Base-by-base conservation (phyloP, 73 alveolate genomes). In the Paramecium octaurelia region DNA sequence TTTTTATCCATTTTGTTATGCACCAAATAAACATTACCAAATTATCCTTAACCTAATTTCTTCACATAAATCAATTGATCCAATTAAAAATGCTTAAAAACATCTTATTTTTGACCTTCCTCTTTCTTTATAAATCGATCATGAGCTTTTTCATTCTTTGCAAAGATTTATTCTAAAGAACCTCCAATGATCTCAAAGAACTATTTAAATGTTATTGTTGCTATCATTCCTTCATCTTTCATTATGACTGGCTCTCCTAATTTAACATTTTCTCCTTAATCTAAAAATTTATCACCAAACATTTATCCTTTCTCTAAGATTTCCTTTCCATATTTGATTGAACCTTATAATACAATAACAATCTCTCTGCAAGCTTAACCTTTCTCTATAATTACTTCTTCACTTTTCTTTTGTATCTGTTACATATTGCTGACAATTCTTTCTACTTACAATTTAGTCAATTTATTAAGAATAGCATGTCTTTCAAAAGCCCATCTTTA, bases 21-120 rank as follows among this genome's bases (percentile, higher is more conserved):
- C 0, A 77, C 96, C 24, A 93, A 68, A 93, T 85, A 92, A 9
- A 93, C 96, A 29, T 42, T 92, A 2, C 96, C 96, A 92, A 92
- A 93, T 85, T 86, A 77, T 18, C 96, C 96, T 75, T 60, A 24
- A 2, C 96, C 96, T 27, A 93, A 64, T 85, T 35, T 20, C 50
- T 42, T 31, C 4, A 89, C 83, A 18, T 27, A 75, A 23, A 46
- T 89, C 31, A 93, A 57, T 42, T 92, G 73, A 58, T 92, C 89
- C 24, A 93, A 58, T 21, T 64, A 40, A 38, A 80, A 48, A 80
- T 80, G 91, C 10, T 46, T 94, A 84, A 94, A 94, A 86, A 88
- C 35, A 34, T 89, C 48, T 40, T 70, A 40, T 68, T 89, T 89
- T 43, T 89, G 23, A 10, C 71, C 94, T 44, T 89, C 94, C 48